Evolutionary conservation across 164 flowering plant species (phyloP).

Genomic region (Annona cherimola): DNA sequence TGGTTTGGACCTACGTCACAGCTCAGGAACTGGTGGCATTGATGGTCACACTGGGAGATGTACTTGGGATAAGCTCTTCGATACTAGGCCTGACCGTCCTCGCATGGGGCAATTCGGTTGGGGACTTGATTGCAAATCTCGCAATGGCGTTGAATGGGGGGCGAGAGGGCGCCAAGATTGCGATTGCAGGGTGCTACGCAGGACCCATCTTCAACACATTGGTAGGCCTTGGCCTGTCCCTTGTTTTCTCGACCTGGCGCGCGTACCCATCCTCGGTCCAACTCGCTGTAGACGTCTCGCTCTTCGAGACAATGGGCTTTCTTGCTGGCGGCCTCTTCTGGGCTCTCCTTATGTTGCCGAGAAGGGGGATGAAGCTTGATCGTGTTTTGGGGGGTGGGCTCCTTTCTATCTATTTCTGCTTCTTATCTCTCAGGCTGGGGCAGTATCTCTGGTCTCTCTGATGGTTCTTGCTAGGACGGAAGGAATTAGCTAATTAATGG

Average conservation of each 20-base stretch:
- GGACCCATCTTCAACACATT: constrained; percentile 55
- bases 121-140: constrained; percentile 45
- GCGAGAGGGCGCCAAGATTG: constrained; percentile 38
- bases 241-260: constrained; percentile 34
- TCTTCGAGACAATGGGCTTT: constrained; percentile 37
- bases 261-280: constrained; percentile 23
- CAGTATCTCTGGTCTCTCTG: constrained; percentile 17
- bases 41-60: constrained; percentile 39
- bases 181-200: constrained; percentile 47
- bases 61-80: constrained; percentile 38
- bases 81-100: constrained; percentile 47
- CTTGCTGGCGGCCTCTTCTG: constrained; percentile 36
- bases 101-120: constrained; percentile 60
- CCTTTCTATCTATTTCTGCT: constrained; percentile 29
- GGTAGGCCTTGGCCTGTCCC: constrained; percentile 43
- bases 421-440: constrained; percentile 21
- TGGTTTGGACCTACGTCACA: constrained; percentile 48
- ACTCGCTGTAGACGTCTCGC: constrained; percentile 28
- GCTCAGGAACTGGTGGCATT: constrained; percentile 49
- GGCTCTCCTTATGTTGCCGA: constrained; percentile 33
- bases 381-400: constrained; percentile 41
- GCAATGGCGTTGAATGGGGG: constrained; percentile 42
- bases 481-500: too few species aligned
- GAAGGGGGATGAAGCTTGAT: constrained; percentile 38
- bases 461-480: background rate